Evolutionary conservation across 164 flowering plant genomes (phyloP), one percentile per base, ranked within the genome.

Genomic region (Stephania japonica): DNA sequence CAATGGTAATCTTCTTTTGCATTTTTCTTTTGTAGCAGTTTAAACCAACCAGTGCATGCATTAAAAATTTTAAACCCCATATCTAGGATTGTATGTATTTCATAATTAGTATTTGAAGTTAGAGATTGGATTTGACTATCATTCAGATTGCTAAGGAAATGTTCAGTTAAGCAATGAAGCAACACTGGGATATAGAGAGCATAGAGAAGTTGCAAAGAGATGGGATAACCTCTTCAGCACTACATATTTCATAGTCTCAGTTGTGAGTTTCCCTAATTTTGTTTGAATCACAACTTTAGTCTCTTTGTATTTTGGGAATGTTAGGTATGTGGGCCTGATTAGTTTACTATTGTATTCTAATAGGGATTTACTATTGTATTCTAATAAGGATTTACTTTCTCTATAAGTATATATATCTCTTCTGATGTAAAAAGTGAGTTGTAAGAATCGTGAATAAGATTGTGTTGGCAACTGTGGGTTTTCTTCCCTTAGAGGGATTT

Each of bases 81-180:
- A 19, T 56, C 16, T 56, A 56, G 21, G 2, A 56, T 7, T 56
- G 62, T 13, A 56, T 16, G 5, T 56, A 56, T 19, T 56, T 56
- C 62, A 7, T 47, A 32, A 32, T 47, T 56, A 16, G 19, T 19
- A 13, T 75, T 6, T 49, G 66, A 72, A 75, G 43, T 7, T 65
- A 67, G 16, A 75, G 43, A 10, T 65, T 64, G 16, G 23, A 61
- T 75, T 26, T 38, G 16, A 69, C n/a, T 61, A 66, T 68, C 69
- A 14, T 82, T 82, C 84, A 95, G 99, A 95, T 95, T 80, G 99
- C 97, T 0, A 77, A 81, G 70, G 98, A 88, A 87, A 90, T 90
- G 67, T 92, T 94, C 68, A 94, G 99, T n/a, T n/a, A n/a, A n/a
- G n/a, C n/a, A n/a, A n/a, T 70, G 99, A 94, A 82, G 98, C 99